Percentiles rank a stretch among this genome's conserved stretches.
phyloP scores from a whole-genome alignment of 208 protist species.

The Naegleria gruberi region DNA sequence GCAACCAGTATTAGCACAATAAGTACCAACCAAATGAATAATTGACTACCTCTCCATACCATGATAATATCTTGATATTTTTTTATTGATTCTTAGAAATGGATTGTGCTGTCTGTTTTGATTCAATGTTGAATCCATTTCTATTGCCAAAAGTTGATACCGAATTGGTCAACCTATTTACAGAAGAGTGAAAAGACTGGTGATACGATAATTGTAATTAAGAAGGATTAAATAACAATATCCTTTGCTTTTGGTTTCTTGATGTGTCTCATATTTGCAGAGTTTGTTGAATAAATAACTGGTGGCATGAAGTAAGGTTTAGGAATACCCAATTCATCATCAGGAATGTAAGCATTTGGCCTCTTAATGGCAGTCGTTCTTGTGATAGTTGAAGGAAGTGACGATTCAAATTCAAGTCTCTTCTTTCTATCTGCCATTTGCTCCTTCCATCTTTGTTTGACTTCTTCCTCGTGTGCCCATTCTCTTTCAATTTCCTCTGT shows the following conservation, averaged over 20 bases:
- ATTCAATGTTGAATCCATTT: too few species aligned
- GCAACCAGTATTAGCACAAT: too few species aligned
- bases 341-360: slow-evolving; percentile 75
- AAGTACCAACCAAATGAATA: too few species aligned
- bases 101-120: too few species aligned
- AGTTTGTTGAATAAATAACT: neutral
- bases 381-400: slow-evolving; percentile 28
- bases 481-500: slow-evolving; percentile 65
- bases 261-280: slow-evolving; percentile 6
- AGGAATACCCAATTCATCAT: slow-evolving; percentile 67
- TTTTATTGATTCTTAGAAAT: too few species aligned
- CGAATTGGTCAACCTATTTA: too few species aligned
- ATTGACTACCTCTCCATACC: too few species aligned
- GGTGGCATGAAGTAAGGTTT: slow-evolving; percentile 50
- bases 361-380: slow-evolving; percentile 63
- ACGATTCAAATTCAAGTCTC: slow-evolving; percentile 32
- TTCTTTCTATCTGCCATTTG: slow-evolving; percentile 54
- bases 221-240: neutral
- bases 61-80: too few species aligned
- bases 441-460: slow-evolving; percentile 47
- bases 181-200: too few species aligned
- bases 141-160: too few species aligned
- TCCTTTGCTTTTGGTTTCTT: neutral
- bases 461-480: slow-evolving; percentile 56
- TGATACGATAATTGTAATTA: too few species aligned